phyloP scores from a whole-genome alignment of 805 yeast genomes.

The Saccharomycopsis selenospora region DNA sequence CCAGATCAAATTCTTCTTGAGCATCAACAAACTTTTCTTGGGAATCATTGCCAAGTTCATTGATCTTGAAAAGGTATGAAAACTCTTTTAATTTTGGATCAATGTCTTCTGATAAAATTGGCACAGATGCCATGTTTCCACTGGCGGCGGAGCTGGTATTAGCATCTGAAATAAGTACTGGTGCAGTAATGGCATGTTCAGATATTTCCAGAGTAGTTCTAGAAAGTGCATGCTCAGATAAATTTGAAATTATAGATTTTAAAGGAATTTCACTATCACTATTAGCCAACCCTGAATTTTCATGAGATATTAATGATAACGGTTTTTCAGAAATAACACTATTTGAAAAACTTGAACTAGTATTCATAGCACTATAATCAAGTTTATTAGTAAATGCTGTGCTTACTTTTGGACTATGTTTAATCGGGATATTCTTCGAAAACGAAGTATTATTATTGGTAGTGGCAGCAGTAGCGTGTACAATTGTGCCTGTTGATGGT shows the following conservation, averaged over 20 bases:
- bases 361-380: background rate
- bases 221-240: background rate
- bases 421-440: background rate
- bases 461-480: too few relatives aligned
- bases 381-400: background rate
- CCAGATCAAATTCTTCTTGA: background rate
- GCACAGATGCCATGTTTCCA: background rate
- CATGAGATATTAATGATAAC: background rate
- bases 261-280: background rate
- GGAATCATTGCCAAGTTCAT: background rate
- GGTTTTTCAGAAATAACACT: conserved; percentile 18
- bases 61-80: conserved; percentile 12
- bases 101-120: background rate
- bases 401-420: background rate
- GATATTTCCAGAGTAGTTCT: background rate
- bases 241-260: background rate
- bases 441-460: too few relatives aligned
- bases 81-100: conserved; percentile 16
- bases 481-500: background rate
- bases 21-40: background rate
- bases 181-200: background rate
- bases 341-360: conserved; percentile 13
- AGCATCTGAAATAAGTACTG: background rate
- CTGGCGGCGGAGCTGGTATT: background rate
- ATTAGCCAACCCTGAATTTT: background rate